Conservation (phyloP, 305 asterid genomes). For the Fraxinus greggii region DNA sequence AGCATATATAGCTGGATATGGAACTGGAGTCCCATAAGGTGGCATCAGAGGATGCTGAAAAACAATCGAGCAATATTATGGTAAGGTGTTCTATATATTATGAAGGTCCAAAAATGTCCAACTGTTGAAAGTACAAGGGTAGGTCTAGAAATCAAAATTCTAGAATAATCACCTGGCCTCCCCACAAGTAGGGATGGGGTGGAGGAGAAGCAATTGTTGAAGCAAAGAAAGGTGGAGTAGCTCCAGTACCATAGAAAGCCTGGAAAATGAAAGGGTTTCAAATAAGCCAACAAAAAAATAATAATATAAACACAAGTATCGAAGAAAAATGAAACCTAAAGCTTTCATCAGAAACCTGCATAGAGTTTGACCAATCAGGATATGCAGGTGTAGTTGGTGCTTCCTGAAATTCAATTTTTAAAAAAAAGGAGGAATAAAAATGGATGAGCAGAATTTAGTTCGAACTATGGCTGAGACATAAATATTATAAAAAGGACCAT, state of each 20-base stretch:
- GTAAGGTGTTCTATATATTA: conserved; percentile 2
- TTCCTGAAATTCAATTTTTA: conserved; percentile 49
- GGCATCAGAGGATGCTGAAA: conserved; percentile 91
- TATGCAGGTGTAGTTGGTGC: conserved; percentile 58
- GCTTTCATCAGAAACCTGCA: conserved; percentile 54
- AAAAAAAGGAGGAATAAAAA: conserved; percentile 7
- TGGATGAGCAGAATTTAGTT: background rate
- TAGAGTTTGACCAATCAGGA: conserved; percentile 81
- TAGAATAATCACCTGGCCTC: conserved; percentile 65
- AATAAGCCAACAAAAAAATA: conserved; percentile 7
- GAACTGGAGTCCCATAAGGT: conserved; percentile 94
- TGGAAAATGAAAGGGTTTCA: conserved; percentile 25
- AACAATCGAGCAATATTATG: conserved; percentile 18
- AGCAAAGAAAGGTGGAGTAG: conserved; percentile 82
- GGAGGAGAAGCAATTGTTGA: conserved; percentile 84
- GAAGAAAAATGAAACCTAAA: conserved; percentile 7
- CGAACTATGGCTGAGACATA: background rate
- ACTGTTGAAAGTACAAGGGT: background rate
- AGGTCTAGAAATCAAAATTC: background rate
- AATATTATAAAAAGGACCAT: background rate
- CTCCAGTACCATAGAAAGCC: conserved; percentile 94
- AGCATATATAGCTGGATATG: conserved; percentile 83
- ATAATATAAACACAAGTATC: background rate
- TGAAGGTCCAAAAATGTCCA: background rate
- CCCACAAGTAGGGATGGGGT: conserved; percentile 93